A percentile compares a stretch with the other conserved stretches of the same genome.
Evolutionary conservation across 2,329 filamentous ascomycete genomes (phyloP).

Genomic region (Exophiala sideris): DNA sequence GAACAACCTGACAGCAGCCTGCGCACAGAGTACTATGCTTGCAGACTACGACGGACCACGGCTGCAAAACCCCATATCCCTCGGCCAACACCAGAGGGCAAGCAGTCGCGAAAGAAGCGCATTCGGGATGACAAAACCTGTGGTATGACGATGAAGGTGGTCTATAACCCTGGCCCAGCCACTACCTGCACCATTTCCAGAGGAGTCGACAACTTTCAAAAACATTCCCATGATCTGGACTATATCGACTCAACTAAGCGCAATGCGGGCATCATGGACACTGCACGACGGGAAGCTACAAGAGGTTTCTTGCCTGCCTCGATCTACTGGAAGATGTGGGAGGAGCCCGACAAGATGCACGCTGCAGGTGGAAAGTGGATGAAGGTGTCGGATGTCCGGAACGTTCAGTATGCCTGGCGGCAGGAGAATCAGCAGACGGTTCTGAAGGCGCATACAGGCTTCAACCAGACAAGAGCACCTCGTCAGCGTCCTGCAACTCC

Average conservation of each 20-base stretch:
- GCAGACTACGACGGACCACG: slow-evolving; percentile 40
- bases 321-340: slow-evolving; percentile 47
- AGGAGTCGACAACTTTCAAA: slow-evolving; percentile 39
- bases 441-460: slow-evolving; percentile 45
- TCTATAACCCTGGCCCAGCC: slow-evolving; percentile 43
- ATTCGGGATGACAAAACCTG: slow-evolving; percentile 46
- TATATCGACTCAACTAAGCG: slow-evolving; percentile 48
- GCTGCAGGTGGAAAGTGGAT: slow-evolving; percentile 46
- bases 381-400: slow-evolving; percentile 47
- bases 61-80: slow-evolving; percentile 39
- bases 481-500: slow-evolving; percentile 19
- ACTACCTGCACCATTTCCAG: slow-evolving; percentile 43
- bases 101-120: slow-evolving; percentile 43
- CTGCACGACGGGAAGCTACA: slow-evolving; percentile 42
- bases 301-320: slow-evolving; percentile 49
- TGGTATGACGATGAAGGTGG: slow-evolving; percentile 48
- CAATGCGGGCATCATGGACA: slow-evolving; percentile 48
- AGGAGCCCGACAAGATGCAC: slow-evolving; percentile 42
- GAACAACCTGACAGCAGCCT: slow-evolving; percentile 34
- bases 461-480: slow-evolving; percentile 18
- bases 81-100: slow-evolving; percentile 44
- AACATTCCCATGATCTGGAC: slow-evolving; percentile 47
- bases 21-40: slow-evolving; percentile 48
- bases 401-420: slow-evolving; percentile 48
- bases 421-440: slow-evolving; percentile 43